Evolutionary conservation across 768 basidiomycete genomes (phyloP).

Genomic region (Mycena leptocephala): DNA sequence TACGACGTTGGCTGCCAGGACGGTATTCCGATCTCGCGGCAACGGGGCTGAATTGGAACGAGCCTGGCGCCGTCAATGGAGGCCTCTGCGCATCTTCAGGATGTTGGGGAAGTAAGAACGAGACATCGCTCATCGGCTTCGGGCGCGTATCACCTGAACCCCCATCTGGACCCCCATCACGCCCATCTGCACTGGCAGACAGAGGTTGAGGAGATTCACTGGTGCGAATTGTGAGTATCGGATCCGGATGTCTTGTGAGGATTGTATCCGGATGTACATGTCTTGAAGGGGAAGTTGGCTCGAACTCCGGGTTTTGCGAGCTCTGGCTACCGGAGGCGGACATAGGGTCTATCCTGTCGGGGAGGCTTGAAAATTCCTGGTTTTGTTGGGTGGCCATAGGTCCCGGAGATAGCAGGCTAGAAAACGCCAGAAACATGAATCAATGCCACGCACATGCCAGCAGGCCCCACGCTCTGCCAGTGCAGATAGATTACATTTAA

Average conservation of each 20-base stretch:
- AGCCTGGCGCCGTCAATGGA: neutral
- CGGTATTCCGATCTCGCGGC: neutral
- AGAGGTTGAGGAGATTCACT: neutral
- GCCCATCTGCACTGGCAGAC: no score
- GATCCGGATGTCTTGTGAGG: no score
- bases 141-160: neutral
- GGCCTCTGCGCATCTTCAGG: slow-evolving; percentile 1
- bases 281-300: neutral
- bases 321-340: neutral
- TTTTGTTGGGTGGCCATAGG: neutral
- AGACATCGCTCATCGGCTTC: neutral
- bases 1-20: slow-evolving; percentile 13
- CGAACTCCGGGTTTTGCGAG: neutral
- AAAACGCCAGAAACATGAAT: neutral
- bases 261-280: neutral
- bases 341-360: neutral
- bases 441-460: neutral
- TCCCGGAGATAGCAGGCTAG: neutral
- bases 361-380: neutral
- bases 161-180: no score
- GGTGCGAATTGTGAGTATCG: no score
- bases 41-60: neutral
- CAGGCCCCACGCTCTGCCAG: neutral
- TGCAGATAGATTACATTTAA: neutral
- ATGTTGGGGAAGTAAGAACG: neutral